Conservation (phyloP, 2,329 filamentous ascomycete species). For the Gaeumannomyces sp. region DNA sequence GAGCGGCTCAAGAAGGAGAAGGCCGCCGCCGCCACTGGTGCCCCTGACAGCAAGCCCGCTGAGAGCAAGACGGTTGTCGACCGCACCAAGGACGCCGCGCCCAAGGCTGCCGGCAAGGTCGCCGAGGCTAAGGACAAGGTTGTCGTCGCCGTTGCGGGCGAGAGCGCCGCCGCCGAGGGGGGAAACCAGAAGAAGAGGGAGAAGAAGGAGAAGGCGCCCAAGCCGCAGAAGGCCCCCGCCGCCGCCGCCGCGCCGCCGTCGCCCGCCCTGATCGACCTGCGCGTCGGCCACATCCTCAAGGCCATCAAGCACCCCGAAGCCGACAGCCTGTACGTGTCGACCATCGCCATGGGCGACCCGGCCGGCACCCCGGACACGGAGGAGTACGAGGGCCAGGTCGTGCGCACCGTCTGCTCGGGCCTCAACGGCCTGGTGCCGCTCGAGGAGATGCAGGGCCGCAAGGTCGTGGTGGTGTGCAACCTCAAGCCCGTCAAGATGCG, state of each 20-base stretch:
- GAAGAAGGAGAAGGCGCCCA: slow-evolving; percentile 84
- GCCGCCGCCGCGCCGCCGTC: slow-evolving; percentile 74
- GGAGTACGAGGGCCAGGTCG: slow-evolving; percentile 85
- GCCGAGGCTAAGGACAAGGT: slow-evolving; percentile 42
- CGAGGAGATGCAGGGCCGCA: slow-evolving; percentile 93
- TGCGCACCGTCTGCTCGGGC: slow-evolving; percentile 93
- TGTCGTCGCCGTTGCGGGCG: slow-evolving; percentile 32
- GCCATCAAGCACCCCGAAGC: slow-evolving; percentile 93
- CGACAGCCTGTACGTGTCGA: slow-evolving; percentile 91
- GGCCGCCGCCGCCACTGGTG: slow-evolving; percentile 53
- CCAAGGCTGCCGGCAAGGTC: slow-evolving; percentile 44
- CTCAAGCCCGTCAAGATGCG: slow-evolving; percentile 99
- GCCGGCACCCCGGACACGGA: slow-evolving; percentile 81
- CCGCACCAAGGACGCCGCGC: slow-evolving; percentile 53
- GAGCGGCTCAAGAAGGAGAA: slow-evolving; percentile 96
- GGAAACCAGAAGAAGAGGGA: slow-evolving; percentile 79
- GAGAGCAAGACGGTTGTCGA: slow-evolving; percentile 47
- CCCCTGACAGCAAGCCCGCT: slow-evolving; percentile 33
- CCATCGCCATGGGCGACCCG: slow-evolving; percentile 87
- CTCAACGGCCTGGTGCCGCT: slow-evolving; percentile 89
- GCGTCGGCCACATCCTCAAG: slow-evolving; percentile 96
- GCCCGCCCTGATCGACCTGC: slow-evolving; percentile 83
- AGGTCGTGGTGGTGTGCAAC: slow-evolving; percentile 94
- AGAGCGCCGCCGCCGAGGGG: slow-evolving; percentile 23
- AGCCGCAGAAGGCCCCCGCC: slow-evolving; percentile 60